Percentiles rank a stretch among this genome's conserved stretches.
Conservation (phyloP, 1,139 yeast genomes). For the Yamadazyma blattariae region DNA sequence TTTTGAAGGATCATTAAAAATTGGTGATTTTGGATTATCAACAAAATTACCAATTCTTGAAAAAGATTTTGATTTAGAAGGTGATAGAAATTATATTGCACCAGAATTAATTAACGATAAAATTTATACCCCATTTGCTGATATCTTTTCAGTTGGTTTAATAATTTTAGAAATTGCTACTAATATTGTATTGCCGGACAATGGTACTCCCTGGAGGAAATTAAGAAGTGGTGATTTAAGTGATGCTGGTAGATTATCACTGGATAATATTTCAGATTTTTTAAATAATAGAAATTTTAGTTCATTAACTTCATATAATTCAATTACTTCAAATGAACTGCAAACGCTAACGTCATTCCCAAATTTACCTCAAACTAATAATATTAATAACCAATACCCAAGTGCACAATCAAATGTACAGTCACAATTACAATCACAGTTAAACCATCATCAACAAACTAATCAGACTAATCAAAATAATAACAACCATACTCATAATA, state of each 20-base stretch:
- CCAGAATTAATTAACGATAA: conserved; percentile 89
- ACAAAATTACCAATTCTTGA: conserved; percentile 54
- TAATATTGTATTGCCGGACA: conserved; percentile 89
- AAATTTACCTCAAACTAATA: neutral
- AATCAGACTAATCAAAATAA: too few relatives aligned
- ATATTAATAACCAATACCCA: too few relatives aligned
- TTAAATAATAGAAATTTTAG: conserved; percentile 39
- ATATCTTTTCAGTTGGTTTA: conserved; percentile 87
- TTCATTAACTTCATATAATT: conserved; percentile 34
- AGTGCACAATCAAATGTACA: neutral
- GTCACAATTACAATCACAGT: neutral
- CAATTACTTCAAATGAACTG: conserved; percentile 13
- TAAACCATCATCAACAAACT: neutral
- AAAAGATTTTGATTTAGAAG: conserved; percentile 81
- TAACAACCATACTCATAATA: neutral
- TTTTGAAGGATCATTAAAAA: conserved; percentile 87
- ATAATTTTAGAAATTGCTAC: conserved; percentile 96
- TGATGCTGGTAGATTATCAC: conserved; percentile 87
- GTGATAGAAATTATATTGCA: conserved; percentile 96
- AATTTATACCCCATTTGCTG: conserved; percentile 88
- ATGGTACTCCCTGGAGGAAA: conserved; percentile 97
- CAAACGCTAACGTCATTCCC: conserved; percentile 8
- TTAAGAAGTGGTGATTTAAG: conserved; percentile 91
- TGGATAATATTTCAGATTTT: conserved; percentile 47
- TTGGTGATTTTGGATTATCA: conserved; percentile 74